Conservation (phyloP, 495 filamentous ascomycete genomes). For the Penicillium subrubescens region DNA sequence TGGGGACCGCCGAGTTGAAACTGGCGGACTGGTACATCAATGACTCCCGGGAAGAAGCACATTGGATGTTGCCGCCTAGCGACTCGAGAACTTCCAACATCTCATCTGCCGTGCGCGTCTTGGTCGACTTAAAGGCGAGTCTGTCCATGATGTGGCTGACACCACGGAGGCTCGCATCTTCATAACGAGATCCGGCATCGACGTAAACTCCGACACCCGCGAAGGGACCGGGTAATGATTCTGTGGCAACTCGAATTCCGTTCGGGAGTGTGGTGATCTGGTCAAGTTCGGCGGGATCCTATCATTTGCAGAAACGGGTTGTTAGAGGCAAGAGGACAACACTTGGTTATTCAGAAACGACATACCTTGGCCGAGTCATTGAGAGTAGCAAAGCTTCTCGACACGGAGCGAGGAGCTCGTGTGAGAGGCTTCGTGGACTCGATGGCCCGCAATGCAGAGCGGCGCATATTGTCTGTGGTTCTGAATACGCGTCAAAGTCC, state of each 20-base stretch:
- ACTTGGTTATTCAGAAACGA: not conserved
- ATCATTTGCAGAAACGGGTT: slow-evolving; percentile 5
- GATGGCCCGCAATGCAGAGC: slow-evolving; percentile 48
- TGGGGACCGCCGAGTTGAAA: slow-evolving; percentile 90
- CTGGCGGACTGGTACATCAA: slow-evolving; percentile 99
- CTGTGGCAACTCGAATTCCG: slow-evolving; percentile 91
- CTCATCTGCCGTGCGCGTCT: slow-evolving; percentile 68
- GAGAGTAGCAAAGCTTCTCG: slow-evolving; percentile 47
- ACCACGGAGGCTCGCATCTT: slow-evolving; percentile 80
- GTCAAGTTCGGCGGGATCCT: slow-evolving; percentile 91
- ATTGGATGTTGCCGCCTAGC: slow-evolving; percentile 93
- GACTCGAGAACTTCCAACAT: slow-evolving; percentile 86
- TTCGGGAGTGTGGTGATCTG: slow-evolving; percentile 88
- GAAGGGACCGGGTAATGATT: slow-evolving; percentile 94
- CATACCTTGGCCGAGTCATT: slow-evolving; percentile 45
- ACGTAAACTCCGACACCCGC: slow-evolving; percentile 95
- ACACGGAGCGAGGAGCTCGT: slow-evolving; percentile 41
- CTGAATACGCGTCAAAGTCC: slow-evolving; percentile 7
- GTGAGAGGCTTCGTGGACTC: slow-evolving; percentile 46
- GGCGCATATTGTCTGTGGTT: slow-evolving; percentile 39
- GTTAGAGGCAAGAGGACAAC: slow-evolving; percentile 9
- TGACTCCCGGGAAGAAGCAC: slow-evolving; percentile 90
- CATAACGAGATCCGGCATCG: slow-evolving; percentile 94
- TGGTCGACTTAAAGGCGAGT: slow-evolving; percentile 93
- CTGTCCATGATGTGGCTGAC: slow-evolving; percentile 97